A percentile compares a stretch with the other conserved stretches of the same genome.
These are phyloP conservation scores for Phaseolus coccineus DNA, from an alignment of 331 rosid genomes.

Conservation along the genomic window DNA sequence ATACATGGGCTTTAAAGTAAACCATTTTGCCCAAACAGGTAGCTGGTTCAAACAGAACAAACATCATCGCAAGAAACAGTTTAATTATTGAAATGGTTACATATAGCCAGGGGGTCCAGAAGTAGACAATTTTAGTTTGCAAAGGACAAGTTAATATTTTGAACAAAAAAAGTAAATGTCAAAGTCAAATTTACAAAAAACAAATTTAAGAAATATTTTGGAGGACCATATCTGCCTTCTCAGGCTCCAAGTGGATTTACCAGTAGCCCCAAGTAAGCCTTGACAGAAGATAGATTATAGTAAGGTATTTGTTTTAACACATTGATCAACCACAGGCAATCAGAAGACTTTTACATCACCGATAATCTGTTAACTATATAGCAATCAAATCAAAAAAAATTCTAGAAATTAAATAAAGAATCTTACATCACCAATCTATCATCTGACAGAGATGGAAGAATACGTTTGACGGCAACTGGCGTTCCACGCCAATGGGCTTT, in stretches of 20 bases:
- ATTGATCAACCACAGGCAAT: slow-evolving; percentile 8
- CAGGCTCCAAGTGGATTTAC: slow-evolving; percentile 20
- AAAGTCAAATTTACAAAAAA: not conserved
- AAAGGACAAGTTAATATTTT: not conserved
- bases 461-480: slow-evolving; percentile 90
- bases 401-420: slow-evolving; percentile 37
- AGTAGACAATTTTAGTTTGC: not conserved
- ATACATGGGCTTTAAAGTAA: slow-evolving; percentile 1
- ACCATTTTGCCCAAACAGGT: not conserved
- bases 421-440: slow-evolving; percentile 93
- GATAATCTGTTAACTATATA: not conserved
- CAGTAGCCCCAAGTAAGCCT: not conserved
- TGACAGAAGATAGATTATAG: slow-evolving; percentile 1
- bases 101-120: not conserved
- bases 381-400: not conserved
- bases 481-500: slow-evolving; percentile 95
- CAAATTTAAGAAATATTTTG: not conserved
- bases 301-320: slow-evolving; percentile 19
- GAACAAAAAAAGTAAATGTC: not conserved
- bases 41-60: slow-evolving; percentile 25
- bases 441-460: slow-evolving; percentile 88
- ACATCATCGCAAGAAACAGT: slow-evolving; percentile 1
- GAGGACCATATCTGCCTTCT: not conserved
- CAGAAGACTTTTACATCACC: slow-evolving; percentile 12
- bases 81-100: slow-evolving; percentile 15